These are phyloP conservation scores for Colletotrichum eleusines DNA, from an alignment of 2,329 filamentous ascomycete genomes.

Conservation along the genomic window DNA sequence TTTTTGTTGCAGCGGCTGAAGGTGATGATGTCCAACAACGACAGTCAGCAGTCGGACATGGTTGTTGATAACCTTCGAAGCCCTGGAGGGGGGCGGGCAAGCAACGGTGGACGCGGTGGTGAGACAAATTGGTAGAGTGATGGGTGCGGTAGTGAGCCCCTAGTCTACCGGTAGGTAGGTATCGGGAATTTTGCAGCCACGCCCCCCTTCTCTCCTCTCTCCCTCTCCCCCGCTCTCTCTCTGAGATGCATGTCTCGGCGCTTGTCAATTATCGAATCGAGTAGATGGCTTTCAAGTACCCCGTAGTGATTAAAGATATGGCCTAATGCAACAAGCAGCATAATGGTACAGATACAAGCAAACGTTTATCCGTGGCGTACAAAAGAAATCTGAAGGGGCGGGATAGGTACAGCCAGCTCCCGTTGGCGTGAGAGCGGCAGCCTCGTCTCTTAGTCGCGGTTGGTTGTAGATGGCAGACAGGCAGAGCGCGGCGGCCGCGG, in stretches of 20 bases:
- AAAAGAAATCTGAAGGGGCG: slow-evolving; percentile 21
- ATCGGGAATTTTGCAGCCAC: slow-evolving; percentile 21
- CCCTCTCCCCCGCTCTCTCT: background rate
- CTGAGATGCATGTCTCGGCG: background rate
- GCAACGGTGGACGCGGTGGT: slow-evolving; percentile 33
- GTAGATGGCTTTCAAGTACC: background rate
- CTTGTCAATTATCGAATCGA: background rate
- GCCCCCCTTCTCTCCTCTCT: slow-evolving; percentile 3
- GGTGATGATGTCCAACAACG: background rate
- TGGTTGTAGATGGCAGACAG: background rate
- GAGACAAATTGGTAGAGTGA: slow-evolving; percentile 21
- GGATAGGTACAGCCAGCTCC: slow-evolving; percentile 32
- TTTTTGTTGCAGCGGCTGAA: background rate
- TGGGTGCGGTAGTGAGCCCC: slow-evolving; percentile 20
- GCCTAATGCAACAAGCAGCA: slow-evolving; percentile 12
- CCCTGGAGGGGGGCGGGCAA: background rate
- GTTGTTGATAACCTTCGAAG: background rate
- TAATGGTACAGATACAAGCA: background rate
- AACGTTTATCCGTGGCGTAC: background rate
- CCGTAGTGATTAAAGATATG: background rate
- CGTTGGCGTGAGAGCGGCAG: slow-evolving; percentile 10
- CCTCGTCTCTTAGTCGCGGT: background rate
- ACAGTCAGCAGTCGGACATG: background rate
- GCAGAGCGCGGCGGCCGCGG: too few relatives aligned
- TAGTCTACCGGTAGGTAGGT: background rate